Base-by-base conservation (phyloP, 1,284 basidiomycete genomes). In the Vanrija pseudolonga region DNA sequence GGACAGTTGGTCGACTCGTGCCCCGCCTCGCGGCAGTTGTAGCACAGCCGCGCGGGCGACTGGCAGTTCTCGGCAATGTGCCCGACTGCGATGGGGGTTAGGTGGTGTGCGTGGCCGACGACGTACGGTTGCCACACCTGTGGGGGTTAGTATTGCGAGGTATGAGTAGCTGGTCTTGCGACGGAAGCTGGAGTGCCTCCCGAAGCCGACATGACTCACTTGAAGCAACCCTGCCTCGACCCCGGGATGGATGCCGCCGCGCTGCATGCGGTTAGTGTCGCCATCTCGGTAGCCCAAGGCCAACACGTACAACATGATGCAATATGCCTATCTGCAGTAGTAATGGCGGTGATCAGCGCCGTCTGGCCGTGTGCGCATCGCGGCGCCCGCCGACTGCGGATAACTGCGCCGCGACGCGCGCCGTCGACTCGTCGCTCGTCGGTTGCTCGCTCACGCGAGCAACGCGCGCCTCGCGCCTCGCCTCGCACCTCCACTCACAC, bases 21-120 rank as follows among this genome's bases (percentile, higher is more conserved):
- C 22, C 90, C 90, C 15, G 89, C 88, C 74, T 89, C 86, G 65
- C 87, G 84, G 76, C 90, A 94, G 76, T 93, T 94, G 80, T 91
- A 94, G 80, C 90, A 94, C 57, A 94, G 83, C 63, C 89, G 84
- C 72, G 87, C 84, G 66, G 88, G 86, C 60, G 88, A 89, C 51
- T 88, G 83, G 75, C 90, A 94, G 68, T 86, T 87, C 80, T 90
- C 90, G 64, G 90, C 90, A 69, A 92, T 88, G 77, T 93, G 90
- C 49, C 89, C 90, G 70, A 92, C 89, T 74, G 26, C 26, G 26
- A 11, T 11, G 56, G 1, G 14, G 18, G 26, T 28, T 37, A 51
- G 44, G 17, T 17, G n/a, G 28, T 17, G 23, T 9, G 26, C 7
- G 4, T 6, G 39, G 39, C 7, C 17, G 36, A 9, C 15, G 15